These are phyloP conservation scores for Nepenthes gracilis DNA, from an alignment of 148 eudicot species.

Conservation along the genomic window DNA sequence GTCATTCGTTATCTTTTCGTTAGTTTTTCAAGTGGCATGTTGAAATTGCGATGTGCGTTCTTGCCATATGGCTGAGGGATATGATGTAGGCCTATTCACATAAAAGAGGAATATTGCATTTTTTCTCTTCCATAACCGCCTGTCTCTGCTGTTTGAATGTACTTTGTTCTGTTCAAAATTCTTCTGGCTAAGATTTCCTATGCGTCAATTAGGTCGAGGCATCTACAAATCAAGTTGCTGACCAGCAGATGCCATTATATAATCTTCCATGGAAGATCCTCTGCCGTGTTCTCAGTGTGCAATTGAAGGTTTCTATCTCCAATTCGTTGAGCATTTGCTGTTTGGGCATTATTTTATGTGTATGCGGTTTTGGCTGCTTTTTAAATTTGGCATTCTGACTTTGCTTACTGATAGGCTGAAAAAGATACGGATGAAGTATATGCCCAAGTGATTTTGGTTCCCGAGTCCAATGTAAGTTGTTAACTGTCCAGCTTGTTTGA, in stretches of 20 bases:
- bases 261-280: slow-evolving; percentile 80
- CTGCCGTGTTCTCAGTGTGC: slow-evolving; percentile 61
- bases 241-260: slow-evolving; percentile 81
- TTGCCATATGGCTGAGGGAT: too few species aligned
- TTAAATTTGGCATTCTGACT: background rate
- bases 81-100: too few species aligned
- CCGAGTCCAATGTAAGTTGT: slow-evolving; percentile 47
- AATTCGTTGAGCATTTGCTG: background rate
- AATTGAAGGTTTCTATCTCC: slow-evolving; percentile 38
- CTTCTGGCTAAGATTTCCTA: slow-evolving; percentile 1
- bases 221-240: slow-evolving; percentile 73
- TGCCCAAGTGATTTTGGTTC: slow-evolving; percentile 78
- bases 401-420: slow-evolving; percentile 45
- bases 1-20: too few species aligned
- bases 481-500: background rate
- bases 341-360: background rate
- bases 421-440: slow-evolving; percentile 81
- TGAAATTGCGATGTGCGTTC: too few species aligned
- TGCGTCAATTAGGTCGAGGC: slow-evolving; percentile 58
- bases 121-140: too few species aligned
- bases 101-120: too few species aligned
- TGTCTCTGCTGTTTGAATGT: too few species aligned
- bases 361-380: background rate
- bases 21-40: too few species aligned
- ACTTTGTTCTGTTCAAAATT: background rate